Evolutionary conservation across 192 early-diverging fungal genomes (phyloP).

Genomic region (Pilaira anomala): DNA sequence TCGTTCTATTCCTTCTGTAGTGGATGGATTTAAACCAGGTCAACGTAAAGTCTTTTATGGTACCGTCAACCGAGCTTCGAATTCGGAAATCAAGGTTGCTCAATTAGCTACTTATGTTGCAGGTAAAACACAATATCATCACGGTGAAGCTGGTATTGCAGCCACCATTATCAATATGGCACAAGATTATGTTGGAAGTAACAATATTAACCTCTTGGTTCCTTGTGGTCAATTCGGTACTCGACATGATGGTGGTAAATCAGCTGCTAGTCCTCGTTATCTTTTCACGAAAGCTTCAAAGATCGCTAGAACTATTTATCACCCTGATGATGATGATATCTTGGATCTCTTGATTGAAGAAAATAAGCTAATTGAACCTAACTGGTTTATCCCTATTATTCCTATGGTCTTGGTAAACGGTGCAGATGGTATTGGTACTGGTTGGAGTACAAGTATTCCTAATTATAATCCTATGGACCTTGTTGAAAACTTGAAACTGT

Average conservation of each 20-base stretch:
- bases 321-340: constrained; percentile 78
- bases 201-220: constrained; percentile 85
- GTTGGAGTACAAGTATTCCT: constrained; percentile 76
- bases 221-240: constrained; percentile 93
- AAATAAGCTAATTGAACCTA: constrained; percentile 87
- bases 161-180: constrained; percentile 91
- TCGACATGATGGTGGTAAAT: constrained; percentile 84
- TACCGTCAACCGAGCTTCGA: constrained; percentile 79
- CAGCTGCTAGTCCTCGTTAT: constrained; percentile 97
- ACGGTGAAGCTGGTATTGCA: constrained; percentile 83
- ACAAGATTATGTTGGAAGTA: constrained; percentile 92
- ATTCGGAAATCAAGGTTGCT: constrained; percentile 83
- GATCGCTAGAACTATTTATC: constrained; percentile 76
- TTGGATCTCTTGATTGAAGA: constrained; percentile 86
- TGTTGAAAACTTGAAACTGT: constrained; percentile 74
- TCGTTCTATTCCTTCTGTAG: constrained; percentile 89
- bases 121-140: constrained; percentile 90
- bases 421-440: constrained; percentile 94
- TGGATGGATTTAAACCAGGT: constrained; percentile 96
- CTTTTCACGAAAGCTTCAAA: constrained; percentile 76
- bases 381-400: constrained; percentile 91
- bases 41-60: constrained; percentile 94
- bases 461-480: constrained; percentile 89
- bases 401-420: constrained; percentile 96
- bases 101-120: constrained; percentile 87